Evolutionary conservation across 2,329 filamentous ascomycete species (phyloP), one percentile per base, ranked within the genome.

Genomic region (Parasarocladium wereldwijsianum): DNA sequence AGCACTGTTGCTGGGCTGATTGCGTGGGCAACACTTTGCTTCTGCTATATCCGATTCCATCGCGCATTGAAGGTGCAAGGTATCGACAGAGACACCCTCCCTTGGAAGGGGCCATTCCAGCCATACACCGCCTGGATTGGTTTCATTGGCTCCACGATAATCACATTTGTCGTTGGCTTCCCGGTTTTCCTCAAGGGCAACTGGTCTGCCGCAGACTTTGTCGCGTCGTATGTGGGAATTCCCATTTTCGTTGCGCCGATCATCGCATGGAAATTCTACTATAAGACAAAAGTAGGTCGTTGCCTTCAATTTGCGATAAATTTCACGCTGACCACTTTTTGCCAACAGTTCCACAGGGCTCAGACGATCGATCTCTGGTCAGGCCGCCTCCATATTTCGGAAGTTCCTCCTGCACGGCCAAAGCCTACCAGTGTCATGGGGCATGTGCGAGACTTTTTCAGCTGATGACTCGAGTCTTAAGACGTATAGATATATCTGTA

Each of bases 81-180:
- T 34, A 51, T 77, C 38, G 43, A 60, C 18, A 43, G 43, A n/a
- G 32, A 56, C 26, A 49, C 47, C 8, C 50, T 66, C 3, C 63
- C 64, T 1, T 68, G 58, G 51, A 47, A 44, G 25, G 57, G 58
- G 1, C 49, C 51, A 3, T 40, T 57, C 8, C 64, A 68, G 45
- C 64, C 76, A 0, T 79, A 70, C 45, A 70, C 66, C 7, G 64
- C 74, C 0, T 77, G 61, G 43, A 47, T 65, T 29, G 60, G 62
- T 10, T 60, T 81, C 6, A 47, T 63, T 8, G 45, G 65, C 13
- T 62, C 79, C 36, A 45, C 47, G 1, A 50, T 76, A 22, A 52
- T 82, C 11, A 62, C 62, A 4, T 49, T 82, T 7, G 72, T 77
- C 40, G 80, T 80, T 43, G 77, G 76, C 2, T 83, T 81, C 47